Conservation (phyloP, 768 basidiomycete genomes). For the Pisolithus microcarpus region DNA sequence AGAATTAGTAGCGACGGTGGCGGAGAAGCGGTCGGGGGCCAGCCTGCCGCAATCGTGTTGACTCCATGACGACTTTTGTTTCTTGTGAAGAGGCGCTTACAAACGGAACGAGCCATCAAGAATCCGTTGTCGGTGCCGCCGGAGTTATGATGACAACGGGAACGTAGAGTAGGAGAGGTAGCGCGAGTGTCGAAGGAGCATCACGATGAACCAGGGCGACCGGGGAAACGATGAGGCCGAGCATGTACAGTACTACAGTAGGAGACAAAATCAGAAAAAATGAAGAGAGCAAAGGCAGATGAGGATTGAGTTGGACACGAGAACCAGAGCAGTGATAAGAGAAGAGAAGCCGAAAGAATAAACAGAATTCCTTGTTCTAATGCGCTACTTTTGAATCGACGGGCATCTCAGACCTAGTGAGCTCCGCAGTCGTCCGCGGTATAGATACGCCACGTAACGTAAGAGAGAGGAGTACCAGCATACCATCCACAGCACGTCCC, state of each 20-base stretch:
- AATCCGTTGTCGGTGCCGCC: background rate
- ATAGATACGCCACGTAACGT: background rate
- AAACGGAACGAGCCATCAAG: background rate
- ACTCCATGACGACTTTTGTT: background rate
- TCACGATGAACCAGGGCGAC: background rate
- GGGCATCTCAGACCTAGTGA: background rate
- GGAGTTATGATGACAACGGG: no score
- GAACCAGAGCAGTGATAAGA: background rate
- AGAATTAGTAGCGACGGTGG: background rate
- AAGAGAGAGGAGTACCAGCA: background rate
- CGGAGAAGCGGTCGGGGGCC: background rate
- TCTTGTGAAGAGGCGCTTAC: background rate
- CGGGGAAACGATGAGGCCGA: background rate
- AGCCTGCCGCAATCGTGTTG: background rate
- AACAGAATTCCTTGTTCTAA: background rate
- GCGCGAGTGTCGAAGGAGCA: background rate
- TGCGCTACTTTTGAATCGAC: background rate
- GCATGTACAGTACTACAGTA: slow-evolving; percentile 1
- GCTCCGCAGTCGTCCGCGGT: background rate
- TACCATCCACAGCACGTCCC: background rate
- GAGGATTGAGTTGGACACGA: background rate
- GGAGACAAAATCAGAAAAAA: background rate
- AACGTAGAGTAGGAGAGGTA: background rate
- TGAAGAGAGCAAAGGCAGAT: background rate
- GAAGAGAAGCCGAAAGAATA: background rate